These are phyloP conservation scores for Bryoerythrophyllum caledonicum DNA, from an alignment of 225 moss, liverwort and hornwort genomes.

Conservation along the genomic window DNA sequence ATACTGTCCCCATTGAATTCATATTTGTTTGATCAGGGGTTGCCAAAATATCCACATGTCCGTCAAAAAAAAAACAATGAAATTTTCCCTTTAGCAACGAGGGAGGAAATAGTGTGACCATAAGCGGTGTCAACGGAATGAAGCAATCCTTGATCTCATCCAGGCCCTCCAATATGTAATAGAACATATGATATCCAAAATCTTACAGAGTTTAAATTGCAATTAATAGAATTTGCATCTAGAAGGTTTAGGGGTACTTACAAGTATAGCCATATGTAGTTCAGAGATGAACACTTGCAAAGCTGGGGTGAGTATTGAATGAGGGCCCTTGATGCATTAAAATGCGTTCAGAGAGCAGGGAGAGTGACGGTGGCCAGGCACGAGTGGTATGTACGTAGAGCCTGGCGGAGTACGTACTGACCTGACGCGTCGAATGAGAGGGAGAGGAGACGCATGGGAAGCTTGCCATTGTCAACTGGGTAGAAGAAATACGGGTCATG, in stretches of 20 bases:
- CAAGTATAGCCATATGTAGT: background rate
- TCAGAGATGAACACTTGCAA: background rate
- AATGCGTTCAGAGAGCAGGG: constrained; percentile 15
- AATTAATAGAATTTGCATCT: no score
- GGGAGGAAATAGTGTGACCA: no score
- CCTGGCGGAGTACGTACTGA: constrained; percentile 25
- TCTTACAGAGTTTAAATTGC: no score
- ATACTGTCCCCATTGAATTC: background rate
- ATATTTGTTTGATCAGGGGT: background rate
- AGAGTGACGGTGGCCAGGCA: constrained; percentile 33
- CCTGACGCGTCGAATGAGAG: constrained; percentile 23
- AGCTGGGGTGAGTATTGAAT: constrained; percentile 8
- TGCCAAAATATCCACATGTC: background rate
- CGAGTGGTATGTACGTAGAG: constrained; percentile 37
- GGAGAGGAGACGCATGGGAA: constrained; percentile 37
- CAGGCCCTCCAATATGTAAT: constrained; percentile 1
- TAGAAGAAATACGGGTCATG: constrained; percentile 14
- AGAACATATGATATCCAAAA: no score
- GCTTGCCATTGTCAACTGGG: constrained; percentile 31
- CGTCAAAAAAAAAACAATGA: no score
- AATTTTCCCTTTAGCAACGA: no score
- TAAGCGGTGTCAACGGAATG: background rate
- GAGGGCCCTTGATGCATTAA: constrained; percentile 16
- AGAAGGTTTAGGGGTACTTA: no score
- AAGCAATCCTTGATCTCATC: background rate